Percentiles rank a stretch among this genome's conserved stretches.
Evolutionary conservation across 1,284 basidiomycete genomes (phyloP).

Genomic region (Flammula alnicola): DNA sequence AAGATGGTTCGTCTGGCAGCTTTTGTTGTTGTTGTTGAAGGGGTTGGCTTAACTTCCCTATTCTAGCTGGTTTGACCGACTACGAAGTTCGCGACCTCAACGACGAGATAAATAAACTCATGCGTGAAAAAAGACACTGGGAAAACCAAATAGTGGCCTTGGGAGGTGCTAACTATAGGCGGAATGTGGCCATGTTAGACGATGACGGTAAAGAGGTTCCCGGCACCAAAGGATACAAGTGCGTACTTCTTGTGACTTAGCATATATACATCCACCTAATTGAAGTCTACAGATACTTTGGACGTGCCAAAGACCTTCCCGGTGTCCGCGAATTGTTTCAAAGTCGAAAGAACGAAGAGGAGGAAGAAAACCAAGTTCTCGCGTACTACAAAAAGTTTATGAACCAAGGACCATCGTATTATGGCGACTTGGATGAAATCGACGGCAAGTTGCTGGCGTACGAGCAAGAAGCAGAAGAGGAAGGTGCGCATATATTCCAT

Average conservation of each 20-base stretch:
- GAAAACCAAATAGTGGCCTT: conserved; percentile 96
- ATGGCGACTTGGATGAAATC: conserved; percentile 89
- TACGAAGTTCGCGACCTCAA: conserved; percentile 97
- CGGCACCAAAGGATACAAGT: conserved; percentile 99
- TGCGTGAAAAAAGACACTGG: conserved; percentile 97
- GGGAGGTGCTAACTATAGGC: conserved; percentile 95
- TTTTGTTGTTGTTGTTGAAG: not conserved
- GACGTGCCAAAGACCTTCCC: conserved; percentile 94
- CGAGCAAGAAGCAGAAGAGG: conserved; percentile 75
- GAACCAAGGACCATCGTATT: conserved; percentile 88
- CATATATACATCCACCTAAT: not conserved
- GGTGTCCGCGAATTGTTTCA: conserved; percentile 95
- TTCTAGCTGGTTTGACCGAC: conserved; percentile 86
- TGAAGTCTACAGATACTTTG: conserved; percentile 79
- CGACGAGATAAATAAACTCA: conserved; percentile 96
- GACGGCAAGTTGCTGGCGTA: conserved; percentile 73
- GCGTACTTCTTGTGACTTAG: conserved; percentile 32
- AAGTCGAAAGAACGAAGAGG: conserved; percentile 81
- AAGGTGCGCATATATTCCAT: conserved; percentile 54
- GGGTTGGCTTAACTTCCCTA: conserved; percentile 10
- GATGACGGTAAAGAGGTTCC: conserved; percentile 96
- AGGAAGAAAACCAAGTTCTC: conserved; percentile 80
- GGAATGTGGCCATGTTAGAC: conserved; percentile 90
- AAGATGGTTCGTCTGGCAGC: conserved; percentile 74
- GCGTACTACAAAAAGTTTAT: conserved; percentile 89